phyloP scores from a whole-genome alignment of 2,329 filamentous ascomycete species.

The Xylaria sp. region DNA sequence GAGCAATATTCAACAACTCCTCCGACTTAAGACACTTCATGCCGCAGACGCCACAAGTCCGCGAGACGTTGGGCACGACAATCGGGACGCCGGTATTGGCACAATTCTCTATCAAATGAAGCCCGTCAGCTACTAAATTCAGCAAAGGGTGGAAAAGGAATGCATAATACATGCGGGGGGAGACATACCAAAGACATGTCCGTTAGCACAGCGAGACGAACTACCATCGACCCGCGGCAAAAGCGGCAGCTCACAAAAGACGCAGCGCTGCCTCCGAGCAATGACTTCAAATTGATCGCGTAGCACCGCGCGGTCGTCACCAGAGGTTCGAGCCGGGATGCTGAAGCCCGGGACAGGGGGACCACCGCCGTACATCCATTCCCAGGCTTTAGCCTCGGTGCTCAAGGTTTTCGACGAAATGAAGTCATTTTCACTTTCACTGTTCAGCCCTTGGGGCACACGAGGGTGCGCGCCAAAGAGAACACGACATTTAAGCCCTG shows the following conservation, averaged over 20 bases:
- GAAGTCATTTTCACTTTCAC: not conserved
- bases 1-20: conserved; percentile 51
- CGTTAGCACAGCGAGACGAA: conserved; percentile 54
- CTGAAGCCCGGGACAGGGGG: conserved; percentile 57
- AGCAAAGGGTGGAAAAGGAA: not conserved
- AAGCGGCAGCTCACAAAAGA: conserved; percentile 59
- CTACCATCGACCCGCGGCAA: conserved; percentile 44
- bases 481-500: conserved; percentile 53
- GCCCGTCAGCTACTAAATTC: not conserved
- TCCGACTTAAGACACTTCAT: conserved; percentile 60
- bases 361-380: conserved; percentile 69
- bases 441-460: not conserved
- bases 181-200: conserved; percentile 54
- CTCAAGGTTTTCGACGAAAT: conserved; percentile 50
- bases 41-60: conserved; percentile 66
- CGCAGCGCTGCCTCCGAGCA: conserved; percentile 56
- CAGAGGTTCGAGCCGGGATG: not conserved
- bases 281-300: conserved; percentile 55
- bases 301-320: conserved; percentile 42
- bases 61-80: conserved; percentile 63
- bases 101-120: conserved; percentile 58
- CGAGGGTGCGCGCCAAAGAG: conserved; percentile 50
- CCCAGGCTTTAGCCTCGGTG: conserved; percentile 67
- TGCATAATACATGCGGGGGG: not conserved
- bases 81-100: conserved; percentile 66